Evolutionary conservation across 192 early-diverging fungal species (phyloP).

Genomic region (Coemansia sp.): DNA sequence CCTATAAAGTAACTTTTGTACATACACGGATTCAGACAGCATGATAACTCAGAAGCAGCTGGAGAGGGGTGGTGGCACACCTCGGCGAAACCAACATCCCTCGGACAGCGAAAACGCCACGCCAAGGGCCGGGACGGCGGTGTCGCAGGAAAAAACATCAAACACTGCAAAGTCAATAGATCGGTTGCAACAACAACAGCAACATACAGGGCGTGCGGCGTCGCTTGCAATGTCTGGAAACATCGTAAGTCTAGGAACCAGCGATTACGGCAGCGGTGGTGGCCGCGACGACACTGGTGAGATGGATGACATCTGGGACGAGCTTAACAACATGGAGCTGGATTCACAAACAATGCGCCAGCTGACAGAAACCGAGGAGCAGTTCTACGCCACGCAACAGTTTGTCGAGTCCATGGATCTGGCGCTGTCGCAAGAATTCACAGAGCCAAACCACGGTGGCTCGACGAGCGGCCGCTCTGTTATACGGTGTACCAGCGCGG

Average conservation of each 20-base stretch:
- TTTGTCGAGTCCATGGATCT: slow-evolving; percentile 12
- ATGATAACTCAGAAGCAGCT: background rate
- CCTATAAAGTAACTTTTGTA: slow-evolving; percentile 25
- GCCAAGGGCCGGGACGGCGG: background rate
- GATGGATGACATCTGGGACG: slow-evolving; percentile 27
- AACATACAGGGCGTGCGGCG: slow-evolving; percentile 2
- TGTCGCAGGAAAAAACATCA: slow-evolving; percentile 2
- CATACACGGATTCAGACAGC: background rate
- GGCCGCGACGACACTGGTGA: slow-evolving; percentile 14
- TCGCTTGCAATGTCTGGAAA: slow-evolving; percentile 9
- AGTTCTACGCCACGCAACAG: slow-evolving; percentile 46
- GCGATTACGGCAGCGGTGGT: background rate
- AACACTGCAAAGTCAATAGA: background rate
- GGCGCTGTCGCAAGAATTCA: slow-evolving; percentile 39
- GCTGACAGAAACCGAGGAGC: slow-evolving; percentile 43
- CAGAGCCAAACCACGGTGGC: slow-evolving; percentile 10
- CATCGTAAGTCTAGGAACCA: slow-evolving; percentile 8
- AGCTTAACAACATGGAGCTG: slow-evolving; percentile 32
- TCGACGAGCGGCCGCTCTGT: background rate
- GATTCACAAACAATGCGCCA: slow-evolving; percentile 48
- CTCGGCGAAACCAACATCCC: background rate
- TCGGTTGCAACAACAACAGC: background rate
- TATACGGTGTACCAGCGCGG: slow-evolving; percentile 12
- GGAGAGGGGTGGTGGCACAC: background rate
- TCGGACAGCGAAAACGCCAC: background rate